A percentile compares a stretch with the other conserved stretches of the same genome.
Evolutionary conservation across 2,329 filamentous ascomycete species (phyloP).

Genomic region (Stachybotrys chartarum): DNA sequence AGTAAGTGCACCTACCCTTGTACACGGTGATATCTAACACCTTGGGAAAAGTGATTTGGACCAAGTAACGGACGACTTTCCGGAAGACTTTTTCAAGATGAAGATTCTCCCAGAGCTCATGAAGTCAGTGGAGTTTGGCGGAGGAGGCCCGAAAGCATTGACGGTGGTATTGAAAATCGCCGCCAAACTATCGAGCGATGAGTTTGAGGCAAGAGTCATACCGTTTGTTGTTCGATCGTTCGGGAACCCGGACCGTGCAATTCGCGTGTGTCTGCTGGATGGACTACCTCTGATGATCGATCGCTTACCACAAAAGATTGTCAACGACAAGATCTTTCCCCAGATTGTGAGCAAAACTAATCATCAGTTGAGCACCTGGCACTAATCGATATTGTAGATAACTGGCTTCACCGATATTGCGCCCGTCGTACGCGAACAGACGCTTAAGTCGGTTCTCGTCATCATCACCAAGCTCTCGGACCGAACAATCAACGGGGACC

Average conservation of each 20-base stretch:
- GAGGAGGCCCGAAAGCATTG: constrained; percentile 88
- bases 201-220: constrained; percentile 77
- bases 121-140: constrained; percentile 98
- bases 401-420: constrained; percentile 90
- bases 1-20: constrained; percentile 31
- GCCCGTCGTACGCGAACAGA: constrained; percentile 89
- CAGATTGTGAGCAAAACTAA: constrained; percentile 58
- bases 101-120: constrained; percentile 91
- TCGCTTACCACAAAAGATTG: constrained; percentile 74
- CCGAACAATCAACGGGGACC: constrained; percentile 85
- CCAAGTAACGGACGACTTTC: constrained; percentile 84
- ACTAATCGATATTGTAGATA: constrained; percentile 43
- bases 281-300: constrained; percentile 89
- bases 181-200: constrained; percentile 77
- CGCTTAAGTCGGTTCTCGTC: constrained; percentile 84
- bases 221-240: constrained; percentile 86
- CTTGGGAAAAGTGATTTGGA: constrained; percentile 58
- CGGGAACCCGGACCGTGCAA: constrained; percentile 81
- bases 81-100: constrained; percentile 96
- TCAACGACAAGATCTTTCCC: constrained; percentile 96
- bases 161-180: constrained; percentile 85
- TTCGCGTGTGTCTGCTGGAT: constrained; percentile 85
- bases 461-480: constrained; percentile 88
- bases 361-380: neutral
- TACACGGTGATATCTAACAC: too few species aligned